These are phyloP conservation scores for Phytopythium vexans DNA, from an alignment of 352 stramenopile species.

Conservation along the genomic window DNA sequence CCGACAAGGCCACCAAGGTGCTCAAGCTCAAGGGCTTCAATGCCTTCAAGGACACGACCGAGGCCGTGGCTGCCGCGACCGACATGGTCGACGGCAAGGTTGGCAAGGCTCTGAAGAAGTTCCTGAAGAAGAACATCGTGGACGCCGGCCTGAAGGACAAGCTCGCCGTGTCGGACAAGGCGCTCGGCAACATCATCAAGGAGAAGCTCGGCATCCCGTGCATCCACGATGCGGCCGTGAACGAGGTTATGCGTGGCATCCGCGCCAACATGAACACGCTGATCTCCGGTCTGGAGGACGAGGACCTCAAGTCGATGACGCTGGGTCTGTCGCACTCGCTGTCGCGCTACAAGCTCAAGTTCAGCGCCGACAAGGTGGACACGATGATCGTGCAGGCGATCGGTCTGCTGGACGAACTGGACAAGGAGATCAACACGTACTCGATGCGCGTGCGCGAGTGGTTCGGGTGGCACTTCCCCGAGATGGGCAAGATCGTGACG, in stretches of 20 bases:
- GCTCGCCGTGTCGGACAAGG: conserved; percentile 97
- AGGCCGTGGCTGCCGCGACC: conserved; percentile 96
- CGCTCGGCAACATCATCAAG: conserved; percentile 96
- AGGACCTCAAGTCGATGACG: conserved; percentile 96
- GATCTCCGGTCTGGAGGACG: conserved; percentile 89
- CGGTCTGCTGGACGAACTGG: conserved; percentile 98
- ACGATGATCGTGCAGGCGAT: conserved; percentile 99
- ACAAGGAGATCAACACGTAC: conserved; percentile 99
- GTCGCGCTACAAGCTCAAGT: conserved; percentile 99
- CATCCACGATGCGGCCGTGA: conserved; percentile 90
- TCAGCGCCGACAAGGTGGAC: conserved; percentile 99
- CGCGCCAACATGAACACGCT: conserved; percentile 94
- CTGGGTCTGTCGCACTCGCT: conserved; percentile 98
- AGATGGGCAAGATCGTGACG: conserved; percentile 97
- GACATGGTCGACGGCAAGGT: conserved; percentile 98
- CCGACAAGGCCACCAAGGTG: conserved; percentile 89
- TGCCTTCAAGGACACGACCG: conserved; percentile 98
- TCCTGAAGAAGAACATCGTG: conserved; percentile 99
- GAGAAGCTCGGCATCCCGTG: conserved; percentile 96
- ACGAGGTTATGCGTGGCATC: conserved; percentile 97
- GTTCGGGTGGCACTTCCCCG: conserved; percentile 97
- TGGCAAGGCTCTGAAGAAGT: conserved; percentile 97
- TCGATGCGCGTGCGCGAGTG: conserved; percentile 99
- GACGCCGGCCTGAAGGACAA: conserved; percentile 92
- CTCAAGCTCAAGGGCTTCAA: conserved; percentile 98